Conservation (phyloP, 2,329 filamentous ascomycete species). For the Lasiodiplodia sp. region DNA sequence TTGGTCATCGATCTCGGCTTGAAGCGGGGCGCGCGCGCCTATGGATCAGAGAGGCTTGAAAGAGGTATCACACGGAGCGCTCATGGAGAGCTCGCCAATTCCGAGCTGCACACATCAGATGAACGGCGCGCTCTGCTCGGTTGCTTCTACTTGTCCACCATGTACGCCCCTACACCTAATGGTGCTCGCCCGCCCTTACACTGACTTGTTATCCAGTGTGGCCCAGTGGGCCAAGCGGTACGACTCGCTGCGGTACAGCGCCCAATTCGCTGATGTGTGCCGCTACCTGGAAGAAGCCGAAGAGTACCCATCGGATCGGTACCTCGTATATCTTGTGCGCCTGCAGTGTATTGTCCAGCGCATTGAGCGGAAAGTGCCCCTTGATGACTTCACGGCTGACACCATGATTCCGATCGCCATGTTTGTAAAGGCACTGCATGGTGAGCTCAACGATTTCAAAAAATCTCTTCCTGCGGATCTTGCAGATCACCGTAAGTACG, state of each 20-base stretch:
- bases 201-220: constrained; percentile 17
- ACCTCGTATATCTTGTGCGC: constrained; percentile 30
- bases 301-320: constrained; percentile 30
- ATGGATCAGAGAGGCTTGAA: constrained; percentile 22
- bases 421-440: constrained; percentile 29
- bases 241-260: constrained; percentile 29
- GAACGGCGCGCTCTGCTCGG: constrained; percentile 54
- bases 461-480: constrained; percentile 25
- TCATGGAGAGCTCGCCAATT: constrained; percentile 36
- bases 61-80: constrained; percentile 15
- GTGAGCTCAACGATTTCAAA: constrained; percentile 21
- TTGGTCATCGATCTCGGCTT: constrained; percentile 51
- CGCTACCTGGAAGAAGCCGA: constrained; percentile 21
- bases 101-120: constrained; percentile 42
- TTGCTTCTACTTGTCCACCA: constrained; percentile 49
- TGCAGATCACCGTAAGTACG: constrained; percentile 21
- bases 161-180: constrained; percentile 37
- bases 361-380: constrained; percentile 28
- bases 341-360: constrained; percentile 30
- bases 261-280: constrained; percentile 28
- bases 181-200: neutral
- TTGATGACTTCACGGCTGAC: constrained; percentile 27
- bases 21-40: constrained; percentile 39
- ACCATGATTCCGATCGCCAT: constrained; percentile 29
- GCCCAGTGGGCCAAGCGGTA: constrained; percentile 26